Percentiles rank a stretch among this genome's conserved stretches.
Evolutionary conservation across 2,329 filamentous ascomycete species (phyloP).

Genomic region (Annulohypoxylon truncatum): DNA sequence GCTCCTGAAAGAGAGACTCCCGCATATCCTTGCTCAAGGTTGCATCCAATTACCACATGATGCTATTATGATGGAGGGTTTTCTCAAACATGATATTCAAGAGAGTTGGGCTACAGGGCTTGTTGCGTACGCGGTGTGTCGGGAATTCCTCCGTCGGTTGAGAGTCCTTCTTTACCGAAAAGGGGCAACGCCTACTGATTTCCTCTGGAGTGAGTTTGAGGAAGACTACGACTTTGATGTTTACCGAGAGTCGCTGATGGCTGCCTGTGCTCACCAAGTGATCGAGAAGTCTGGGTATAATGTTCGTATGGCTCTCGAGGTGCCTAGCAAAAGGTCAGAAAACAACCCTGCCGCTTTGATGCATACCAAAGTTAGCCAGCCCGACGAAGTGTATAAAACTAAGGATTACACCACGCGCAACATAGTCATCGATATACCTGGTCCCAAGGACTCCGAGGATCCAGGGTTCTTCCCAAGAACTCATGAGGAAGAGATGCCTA

Average conservation of each 20-base stretch:
- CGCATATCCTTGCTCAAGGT: slow-evolving; percentile 33
- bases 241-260: slow-evolving; percentile 41
- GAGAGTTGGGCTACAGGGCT: slow-evolving; percentile 40
- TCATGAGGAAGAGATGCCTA: too few relatives aligned
- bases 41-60: slow-evolving; percentile 28
- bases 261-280: slow-evolving; percentile 41
- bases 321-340: slow-evolving; percentile 41
- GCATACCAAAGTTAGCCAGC: background rate
- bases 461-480: too few relatives aligned
- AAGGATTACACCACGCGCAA: background rate
- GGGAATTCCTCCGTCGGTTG: slow-evolving; percentile 45
- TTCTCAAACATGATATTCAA: slow-evolving; percentile 5
- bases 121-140: slow-evolving; percentile 41
- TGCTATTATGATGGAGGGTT: background rate
- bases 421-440: background rate
- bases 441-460: too few relatives aligned
- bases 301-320: slow-evolving; percentile 42
- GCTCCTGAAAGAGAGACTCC: slow-evolving; percentile 22
- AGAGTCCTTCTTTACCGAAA: slow-evolving; percentile 34
- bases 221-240: slow-evolving; percentile 40
- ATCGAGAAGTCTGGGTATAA: slow-evolving; percentile 41
- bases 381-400: slow-evolving; percentile 34
- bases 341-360: slow-evolving; percentile 28
- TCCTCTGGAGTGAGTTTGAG: slow-evolving; percentile 41
- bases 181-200: background rate